These are phyloP conservation scores for Fusarium burgessii DNA, from an alignment of 2,329 filamentous ascomycete species.

Conservation along the genomic window DNA sequence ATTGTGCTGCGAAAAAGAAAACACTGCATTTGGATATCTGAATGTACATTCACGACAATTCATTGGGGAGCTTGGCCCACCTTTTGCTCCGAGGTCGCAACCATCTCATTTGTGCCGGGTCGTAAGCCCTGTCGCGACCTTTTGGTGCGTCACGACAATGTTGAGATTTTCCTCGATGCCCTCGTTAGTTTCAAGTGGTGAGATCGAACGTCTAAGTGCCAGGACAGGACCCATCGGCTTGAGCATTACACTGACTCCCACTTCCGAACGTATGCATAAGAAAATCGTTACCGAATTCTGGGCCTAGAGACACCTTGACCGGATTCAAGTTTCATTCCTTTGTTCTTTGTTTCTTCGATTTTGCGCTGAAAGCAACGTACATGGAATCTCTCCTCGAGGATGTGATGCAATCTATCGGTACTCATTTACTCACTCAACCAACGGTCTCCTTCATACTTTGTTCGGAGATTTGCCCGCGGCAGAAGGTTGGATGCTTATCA, in stretches of 20 bases:
- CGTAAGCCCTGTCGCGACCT: slow-evolving; percentile 7
- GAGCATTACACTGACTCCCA: slow-evolving; percentile 1
- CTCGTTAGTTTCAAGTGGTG: slow-evolving; percentile 2
- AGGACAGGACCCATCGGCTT: not conserved
- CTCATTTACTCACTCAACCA: not conserved
- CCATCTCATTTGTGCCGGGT: slow-evolving; percentile 19
- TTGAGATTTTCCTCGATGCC: slow-evolving; percentile 9
- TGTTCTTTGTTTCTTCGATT: not conserved
- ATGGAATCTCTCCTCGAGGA: slow-evolving; percentile 11
- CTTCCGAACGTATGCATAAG: not conserved
- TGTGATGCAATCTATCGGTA: slow-evolving; percentile 8
- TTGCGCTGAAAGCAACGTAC: not conserved
- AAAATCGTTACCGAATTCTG: slow-evolving; percentile 1
- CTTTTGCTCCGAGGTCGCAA: slow-evolving; percentile 35
- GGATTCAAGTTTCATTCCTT: slow-evolving; percentile 7
- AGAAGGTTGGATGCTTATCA: not conserved
- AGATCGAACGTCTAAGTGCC: not conserved
- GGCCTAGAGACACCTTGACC: not conserved
- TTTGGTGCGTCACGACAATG: slow-evolving; percentile 22
- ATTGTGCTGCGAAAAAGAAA: slow-evolving; percentile 16
- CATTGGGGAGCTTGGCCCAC: not conserved
- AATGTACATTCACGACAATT: not conserved
- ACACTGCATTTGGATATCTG: not conserved
- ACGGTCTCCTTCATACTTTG: not conserved
- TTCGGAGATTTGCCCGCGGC: not conserved